phyloP scores from a whole-genome alignment of 495 filamentous ascomycete genomes.

The Lentithecium fluviatile region DNA sequence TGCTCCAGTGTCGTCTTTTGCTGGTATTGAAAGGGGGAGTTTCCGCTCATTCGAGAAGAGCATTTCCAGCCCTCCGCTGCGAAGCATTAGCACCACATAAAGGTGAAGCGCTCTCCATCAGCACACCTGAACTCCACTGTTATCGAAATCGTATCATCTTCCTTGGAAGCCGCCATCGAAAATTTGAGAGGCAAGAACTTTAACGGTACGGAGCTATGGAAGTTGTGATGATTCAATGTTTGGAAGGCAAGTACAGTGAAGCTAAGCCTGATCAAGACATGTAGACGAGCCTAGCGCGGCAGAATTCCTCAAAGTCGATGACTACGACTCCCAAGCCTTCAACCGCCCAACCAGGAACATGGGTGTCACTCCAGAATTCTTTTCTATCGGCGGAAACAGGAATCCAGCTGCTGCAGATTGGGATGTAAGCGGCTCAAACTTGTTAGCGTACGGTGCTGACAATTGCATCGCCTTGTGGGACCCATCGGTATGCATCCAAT shows the following conservation, averaged over 20 bases:
- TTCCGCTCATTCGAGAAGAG: conserved; percentile 81
- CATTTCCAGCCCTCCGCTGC: conserved; percentile 85
- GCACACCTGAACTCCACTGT: conserved; percentile 75
- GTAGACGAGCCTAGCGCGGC: conserved; percentile 30
- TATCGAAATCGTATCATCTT: conserved; percentile 48
- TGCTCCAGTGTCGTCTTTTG: conserved; percentile 55
- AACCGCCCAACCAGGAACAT: conserved; percentile 5
- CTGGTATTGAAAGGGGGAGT: conserved; percentile 67
- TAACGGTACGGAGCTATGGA: not conserved
- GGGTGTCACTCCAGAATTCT: conserved; percentile 52
- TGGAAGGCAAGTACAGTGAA: not conserved
- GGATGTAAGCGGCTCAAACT: conserved; percentile 60
- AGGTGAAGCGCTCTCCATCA: not conserved
- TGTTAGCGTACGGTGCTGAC: conserved; percentile 87
- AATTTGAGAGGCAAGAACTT: not conserved
- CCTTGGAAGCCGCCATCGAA: conserved; percentile 11
- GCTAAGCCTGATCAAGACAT: too few relatives aligned
- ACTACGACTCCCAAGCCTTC: not conserved
- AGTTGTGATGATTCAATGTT: not conserved
- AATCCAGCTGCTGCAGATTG: conserved; percentile 90
- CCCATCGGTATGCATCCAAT: conserved; percentile 61
- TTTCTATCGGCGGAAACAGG: conserved; percentile 85
- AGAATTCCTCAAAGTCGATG: conserved; percentile 10
- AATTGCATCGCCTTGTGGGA: conserved; percentile 87
- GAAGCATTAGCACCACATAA: conserved; percentile 20